Base-by-base conservation (phyloP, 176 grass and related monocot genomes). In the Cenchrus purpureus region DNA sequence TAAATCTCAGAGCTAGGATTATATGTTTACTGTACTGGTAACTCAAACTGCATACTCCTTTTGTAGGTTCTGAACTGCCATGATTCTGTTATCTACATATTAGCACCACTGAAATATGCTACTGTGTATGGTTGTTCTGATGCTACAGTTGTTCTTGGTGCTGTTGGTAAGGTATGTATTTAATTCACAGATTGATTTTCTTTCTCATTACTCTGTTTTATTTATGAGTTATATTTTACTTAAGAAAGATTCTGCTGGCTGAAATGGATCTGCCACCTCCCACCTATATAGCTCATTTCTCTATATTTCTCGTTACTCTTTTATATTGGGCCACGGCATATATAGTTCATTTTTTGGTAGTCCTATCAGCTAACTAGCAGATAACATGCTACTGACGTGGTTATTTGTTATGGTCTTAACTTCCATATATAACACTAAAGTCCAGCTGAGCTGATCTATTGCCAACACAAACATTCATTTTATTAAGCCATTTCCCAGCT, bases 11-110 rank as follows among this genome's bases (percentile, higher is more conserved):
- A 4, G 73, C 14, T 81, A 15, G 52, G 44, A 72, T 25, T 78
- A 19, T 10, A 15, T 28, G 31, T 49, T 77, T 53, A 14, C 8
- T 55, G n/a, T 65, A 31, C 75, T 81, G 49, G 15, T 79, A 81
- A 69, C 66, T 56, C 44, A 34, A 68, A 54, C 1, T 77, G 31
- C 62, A 66, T 46, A 50, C 20, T 85, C 19, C 13, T 83, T 85
- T 65, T 94, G 58, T 61, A 99, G 97, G 94, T 99, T 84, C 85
- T 99, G 71, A 96, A 99, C 84, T 96, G 97, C 83, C 93, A 99
- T 86, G 97, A 99, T 86, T 96, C 97, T 56, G 91, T 91, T 68
- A 99, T 99, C 83, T 96, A 96, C 90, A 90, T 99, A 75, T 85
- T 98, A 74, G 93, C 97, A 86, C 97, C 97, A 1, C 63, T 95